Conservation (phyloP, 345 rosid genomes). For the Isatis tinctoria region DNA sequence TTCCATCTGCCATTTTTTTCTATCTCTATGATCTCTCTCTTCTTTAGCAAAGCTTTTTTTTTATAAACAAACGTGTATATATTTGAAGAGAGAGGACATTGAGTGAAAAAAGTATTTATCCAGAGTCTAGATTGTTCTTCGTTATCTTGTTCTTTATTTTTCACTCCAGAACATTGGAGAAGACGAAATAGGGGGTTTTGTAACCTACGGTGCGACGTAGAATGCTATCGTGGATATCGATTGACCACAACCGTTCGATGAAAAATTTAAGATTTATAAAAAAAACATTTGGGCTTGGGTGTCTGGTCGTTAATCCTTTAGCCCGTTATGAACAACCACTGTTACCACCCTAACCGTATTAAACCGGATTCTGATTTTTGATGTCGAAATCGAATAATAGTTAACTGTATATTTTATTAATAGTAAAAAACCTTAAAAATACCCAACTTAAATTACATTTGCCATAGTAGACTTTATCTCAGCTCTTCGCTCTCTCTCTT, state of each 20-base stretch:
- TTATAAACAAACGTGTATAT: no score
- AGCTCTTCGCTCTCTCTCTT: no score
- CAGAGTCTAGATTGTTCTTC: constrained; percentile 9
- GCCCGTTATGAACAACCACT: no score
- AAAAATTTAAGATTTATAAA: background rate
- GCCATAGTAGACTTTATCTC: no score
- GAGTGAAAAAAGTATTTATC: background rate
- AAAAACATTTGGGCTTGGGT: background rate
- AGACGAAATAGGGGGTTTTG: background rate
- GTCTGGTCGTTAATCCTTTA: no score
- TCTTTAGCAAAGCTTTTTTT: background rate
- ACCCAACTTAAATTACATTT: no score
- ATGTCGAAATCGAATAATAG: no score
- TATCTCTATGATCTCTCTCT: background rate
- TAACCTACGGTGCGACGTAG: background rate
- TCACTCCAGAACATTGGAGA: constrained; percentile 24
- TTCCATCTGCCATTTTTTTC: constrained; percentile 43
- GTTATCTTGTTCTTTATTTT: constrained; percentile 4
- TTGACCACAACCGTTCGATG: background rate
- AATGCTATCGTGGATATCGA: background rate
- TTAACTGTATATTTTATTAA: no score
- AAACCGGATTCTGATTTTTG: no score
- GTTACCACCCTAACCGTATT: no score
- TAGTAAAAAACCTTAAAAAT: no score
- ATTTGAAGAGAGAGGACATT: background rate